A percentile compares a stretch with the other conserved stretches of the same genome.
Evolutionary conservation across 192 early-diverging fungal species (phyloP).

Genomic region (Umbelopsis sp.): DNA sequence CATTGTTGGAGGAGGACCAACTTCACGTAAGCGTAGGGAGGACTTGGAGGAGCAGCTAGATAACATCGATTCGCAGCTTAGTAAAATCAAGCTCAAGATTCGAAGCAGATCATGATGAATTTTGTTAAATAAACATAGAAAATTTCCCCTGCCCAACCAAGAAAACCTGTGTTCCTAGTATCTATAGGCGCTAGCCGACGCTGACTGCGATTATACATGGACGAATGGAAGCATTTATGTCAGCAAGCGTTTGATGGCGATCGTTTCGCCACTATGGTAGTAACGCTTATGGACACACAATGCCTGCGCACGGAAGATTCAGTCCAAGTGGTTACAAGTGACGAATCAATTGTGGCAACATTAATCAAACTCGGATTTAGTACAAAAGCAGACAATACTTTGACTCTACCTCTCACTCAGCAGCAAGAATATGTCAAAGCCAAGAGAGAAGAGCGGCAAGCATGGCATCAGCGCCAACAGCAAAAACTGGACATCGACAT

Average conservation of each 20-base stretch:
- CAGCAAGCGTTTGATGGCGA: constrained; percentile 3
- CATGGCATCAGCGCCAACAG: not conserved
- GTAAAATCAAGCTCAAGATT: constrained; percentile 53
- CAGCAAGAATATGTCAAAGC: not conserved
- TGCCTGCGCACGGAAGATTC: not conserved
- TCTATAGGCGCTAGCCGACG: not conserved
- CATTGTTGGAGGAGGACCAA: constrained; percentile 52
- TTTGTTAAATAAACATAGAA: not conserved
- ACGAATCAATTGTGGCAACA: not conserved
- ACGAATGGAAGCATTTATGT: not conserved
- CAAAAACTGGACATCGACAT: not conserved
- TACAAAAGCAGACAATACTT: not conserved
- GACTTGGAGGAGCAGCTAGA: constrained; percentile 54
- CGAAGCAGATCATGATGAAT: constrained; percentile 22
- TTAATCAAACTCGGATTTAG: not conserved
- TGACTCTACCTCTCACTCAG: not conserved
- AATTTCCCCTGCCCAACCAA: not conserved
- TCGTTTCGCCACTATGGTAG: not conserved
- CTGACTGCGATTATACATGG: not conserved
- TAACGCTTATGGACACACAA: not conserved
- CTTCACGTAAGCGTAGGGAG: constrained; percentile 48
- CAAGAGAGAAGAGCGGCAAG: constrained; percentile 3
- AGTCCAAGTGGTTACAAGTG: not conserved
- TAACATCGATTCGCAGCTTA: constrained; percentile 49
- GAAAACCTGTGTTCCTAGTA: not conserved